Percentiles rank a stretch among this genome's conserved stretches.
Conservation (phyloP, 2,329 filamentous ascomycete species). For the Fusarium poae region DNA sequence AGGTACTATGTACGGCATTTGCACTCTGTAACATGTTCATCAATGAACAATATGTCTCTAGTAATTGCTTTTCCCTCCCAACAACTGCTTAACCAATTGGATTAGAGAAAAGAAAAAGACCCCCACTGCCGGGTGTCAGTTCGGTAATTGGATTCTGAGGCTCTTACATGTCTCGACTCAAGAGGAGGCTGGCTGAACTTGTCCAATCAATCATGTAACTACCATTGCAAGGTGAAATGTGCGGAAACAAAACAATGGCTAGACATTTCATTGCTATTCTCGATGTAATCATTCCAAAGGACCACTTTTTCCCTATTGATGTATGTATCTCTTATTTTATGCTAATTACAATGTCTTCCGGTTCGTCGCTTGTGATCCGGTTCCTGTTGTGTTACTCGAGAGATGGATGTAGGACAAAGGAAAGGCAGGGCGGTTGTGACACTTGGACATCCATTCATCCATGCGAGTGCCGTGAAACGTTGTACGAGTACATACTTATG, state of each 20-base stretch:
- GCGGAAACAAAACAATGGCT: slow-evolving; percentile 26
- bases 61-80: slow-evolving; percentile 11
- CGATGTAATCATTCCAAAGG: slow-evolving; percentile 30
- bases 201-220: background rate
- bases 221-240: slow-evolving; percentile 32
- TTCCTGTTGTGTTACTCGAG: slow-evolving; percentile 26
- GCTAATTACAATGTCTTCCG: slow-evolving; percentile 8
- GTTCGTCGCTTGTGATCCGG: slow-evolving; percentile 35
- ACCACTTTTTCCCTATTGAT: slow-evolving; percentile 20
- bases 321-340: slow-evolving; percentile 24
- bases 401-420: slow-evolving; percentile 16
- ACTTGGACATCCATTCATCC: slow-evolving; percentile 12
- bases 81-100: slow-evolving; percentile 9
- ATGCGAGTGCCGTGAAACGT: slow-evolving; percentile 35
- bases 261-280: slow-evolving; percentile 6
- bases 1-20: slow-evolving; percentile 32
- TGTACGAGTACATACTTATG: slow-evolving; percentile 28
- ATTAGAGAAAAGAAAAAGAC: background rate
- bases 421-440: slow-evolving; percentile 37
- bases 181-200: background rate
- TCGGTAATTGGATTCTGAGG: slow-evolving; percentile 24
- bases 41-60: slow-evolving; percentile 6
- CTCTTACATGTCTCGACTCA: slow-evolving; percentile 8
- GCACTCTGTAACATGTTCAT: slow-evolving; percentile 19
- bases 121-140: slow-evolving; percentile 6